phyloP scores from a whole-genome alignment of 2,329 filamentous ascomycete genomes.

The Tolypocladium cylindrosporum region DNA sequence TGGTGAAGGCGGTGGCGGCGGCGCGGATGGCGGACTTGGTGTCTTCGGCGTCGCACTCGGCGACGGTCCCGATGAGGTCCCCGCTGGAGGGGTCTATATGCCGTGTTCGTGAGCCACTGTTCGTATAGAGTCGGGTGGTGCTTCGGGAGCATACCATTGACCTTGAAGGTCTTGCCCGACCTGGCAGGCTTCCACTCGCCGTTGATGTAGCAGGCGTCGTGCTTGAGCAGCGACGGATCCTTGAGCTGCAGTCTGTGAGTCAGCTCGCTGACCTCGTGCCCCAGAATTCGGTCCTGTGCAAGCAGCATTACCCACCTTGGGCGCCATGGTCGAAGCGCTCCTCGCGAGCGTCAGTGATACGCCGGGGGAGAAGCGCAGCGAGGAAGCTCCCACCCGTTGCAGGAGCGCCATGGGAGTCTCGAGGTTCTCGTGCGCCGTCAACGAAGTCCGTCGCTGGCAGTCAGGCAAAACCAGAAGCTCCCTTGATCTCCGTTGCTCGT shows the following conservation, averaged over 20 bases:
- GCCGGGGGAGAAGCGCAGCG: slow-evolving; percentile 19
- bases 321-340: slow-evolving; percentile 37
- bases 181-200: slow-evolving; percentile 82
- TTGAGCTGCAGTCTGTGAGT: slow-evolving; percentile 45
- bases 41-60: slow-evolving; percentile 74
- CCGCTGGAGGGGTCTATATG: slow-evolving; percentile 69
- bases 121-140: background rate
- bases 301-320: slow-evolving; percentile 23
- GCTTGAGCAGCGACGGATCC: slow-evolving; percentile 75
- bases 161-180: slow-evolving; percentile 86
- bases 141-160: slow-evolving; percentile 45
- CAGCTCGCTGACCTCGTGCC: background rate
- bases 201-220: slow-evolving; percentile 75
- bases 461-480: background rate
- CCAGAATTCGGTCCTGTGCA: background rate
- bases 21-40: slow-evolving; percentile 73
- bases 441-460: background rate
- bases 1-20: slow-evolving; percentile 65
- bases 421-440: background rate
- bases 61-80: slow-evolving; percentile 68
- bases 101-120: no score
- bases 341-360: slow-evolving; percentile 18
- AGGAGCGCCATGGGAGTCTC: slow-evolving; percentile 18
- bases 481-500: background rate
- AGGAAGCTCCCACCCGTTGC: slow-evolving; percentile 18